These are phyloP conservation scores for Trifolium repens DNA, from an alignment of 306 rosid genomes.

Conservation along the genomic window DNA sequence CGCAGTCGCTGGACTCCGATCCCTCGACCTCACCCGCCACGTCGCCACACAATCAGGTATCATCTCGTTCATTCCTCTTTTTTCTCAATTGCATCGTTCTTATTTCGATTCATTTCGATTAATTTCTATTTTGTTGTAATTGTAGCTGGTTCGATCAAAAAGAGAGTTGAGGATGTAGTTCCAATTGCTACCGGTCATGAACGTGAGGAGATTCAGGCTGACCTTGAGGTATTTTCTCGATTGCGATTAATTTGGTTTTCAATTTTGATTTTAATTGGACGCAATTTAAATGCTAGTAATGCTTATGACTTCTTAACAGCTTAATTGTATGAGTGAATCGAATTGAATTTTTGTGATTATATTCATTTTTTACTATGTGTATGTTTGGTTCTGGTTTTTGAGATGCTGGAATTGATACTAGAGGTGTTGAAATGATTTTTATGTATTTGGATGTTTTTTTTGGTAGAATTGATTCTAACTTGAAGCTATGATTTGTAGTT, in stretches of 20 bases:
- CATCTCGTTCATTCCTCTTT: neutral
- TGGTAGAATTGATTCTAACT: too few relatives aligned
- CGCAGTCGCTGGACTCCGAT: constrained; percentile 22
- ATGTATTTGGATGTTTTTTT: too few relatives aligned
- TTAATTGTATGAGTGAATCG: neutral
- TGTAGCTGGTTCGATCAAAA: constrained; percentile 51
- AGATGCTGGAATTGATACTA: too few relatives aligned
- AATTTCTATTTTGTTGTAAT: neutral
- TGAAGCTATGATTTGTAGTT: too few relatives aligned
- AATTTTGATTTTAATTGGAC: neutral
- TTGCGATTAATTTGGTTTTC: neutral
- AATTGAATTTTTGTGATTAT: neutral
- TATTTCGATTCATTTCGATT: neutral
- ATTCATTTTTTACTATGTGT: too few relatives aligned
- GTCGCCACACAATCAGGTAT: constrained; percentile 46
- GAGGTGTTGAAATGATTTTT: too few relatives aligned
- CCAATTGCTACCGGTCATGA: constrained; percentile 97
- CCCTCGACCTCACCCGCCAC: constrained; percentile 22
- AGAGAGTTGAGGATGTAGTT: constrained; percentile 79
- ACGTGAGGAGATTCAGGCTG: constrained; percentile 92
- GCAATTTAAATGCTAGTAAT: neutral
- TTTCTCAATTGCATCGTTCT: neutral
- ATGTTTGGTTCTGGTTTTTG: too few relatives aligned
- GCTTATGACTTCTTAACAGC: too few relatives aligned
- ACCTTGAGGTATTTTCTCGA: constrained; percentile 54